Conservation (phyloP, 257 asterid species). For the Leptodermis oblonga region DNA sequence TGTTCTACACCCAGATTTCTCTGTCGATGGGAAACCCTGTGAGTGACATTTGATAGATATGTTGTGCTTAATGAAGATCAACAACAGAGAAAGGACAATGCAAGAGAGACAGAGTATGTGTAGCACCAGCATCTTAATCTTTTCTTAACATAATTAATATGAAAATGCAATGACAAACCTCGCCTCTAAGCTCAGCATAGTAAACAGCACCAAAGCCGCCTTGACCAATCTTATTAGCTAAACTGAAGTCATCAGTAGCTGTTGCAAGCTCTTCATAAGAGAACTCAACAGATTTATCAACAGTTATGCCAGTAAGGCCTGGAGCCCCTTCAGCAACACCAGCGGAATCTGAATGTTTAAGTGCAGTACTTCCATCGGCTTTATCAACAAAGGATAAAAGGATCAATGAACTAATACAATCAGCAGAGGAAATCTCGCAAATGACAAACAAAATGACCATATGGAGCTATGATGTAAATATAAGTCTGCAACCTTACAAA, state of each 20-base stretch:
- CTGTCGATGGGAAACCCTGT: too few relatives aligned
- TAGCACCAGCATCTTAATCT: not conserved
- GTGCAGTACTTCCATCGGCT: constrained; percentile 28
- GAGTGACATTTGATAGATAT: too few relatives aligned
- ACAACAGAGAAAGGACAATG: too few relatives aligned
- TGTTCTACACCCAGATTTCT: too few relatives aligned
- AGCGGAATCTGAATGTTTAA: constrained; percentile 37
- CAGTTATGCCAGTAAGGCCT: constrained; percentile 53
- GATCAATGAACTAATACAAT: constrained; percentile 5
- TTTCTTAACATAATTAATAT: not conserved
- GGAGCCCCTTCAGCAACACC: constrained; percentile 37
- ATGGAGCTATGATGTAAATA: not conserved
- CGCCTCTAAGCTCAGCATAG: constrained; percentile 98
- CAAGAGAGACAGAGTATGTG: too few relatives aligned
- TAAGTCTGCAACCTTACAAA: not conserved
- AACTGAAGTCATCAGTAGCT: constrained; percentile 74
- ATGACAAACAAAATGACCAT: not conserved
- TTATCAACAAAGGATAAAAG: constrained; percentile 16
- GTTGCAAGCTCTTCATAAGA: constrained; percentile 89
- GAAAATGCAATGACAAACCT: constrained; percentile 46
- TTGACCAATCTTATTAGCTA: constrained; percentile 89
- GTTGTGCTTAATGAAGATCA: too few relatives aligned
- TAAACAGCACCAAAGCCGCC: constrained; percentile 98
- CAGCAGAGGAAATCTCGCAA: constrained; percentile 1
- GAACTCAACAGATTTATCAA: constrained; percentile 91